These are phyloP conservation scores for Rhododendron ferrugineum DNA, from an alignment of 148 eudicot species.

Conservation along the genomic window DNA sequence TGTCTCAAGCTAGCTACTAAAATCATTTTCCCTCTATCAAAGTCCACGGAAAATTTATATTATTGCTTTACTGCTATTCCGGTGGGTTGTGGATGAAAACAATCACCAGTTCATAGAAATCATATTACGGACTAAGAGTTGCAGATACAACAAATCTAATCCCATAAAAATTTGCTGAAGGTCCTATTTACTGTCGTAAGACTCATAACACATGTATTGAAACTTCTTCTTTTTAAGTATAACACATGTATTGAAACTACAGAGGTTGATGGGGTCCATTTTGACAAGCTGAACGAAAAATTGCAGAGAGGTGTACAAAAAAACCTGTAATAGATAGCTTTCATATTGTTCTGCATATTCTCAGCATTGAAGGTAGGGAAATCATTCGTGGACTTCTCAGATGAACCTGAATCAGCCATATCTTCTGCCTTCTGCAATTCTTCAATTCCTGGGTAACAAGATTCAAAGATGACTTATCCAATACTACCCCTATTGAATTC, in stretches of 20 bases:
- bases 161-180: background rate
- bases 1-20: background rate
- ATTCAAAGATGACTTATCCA: background rate
- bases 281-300: background rate
- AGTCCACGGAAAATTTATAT: background rate
- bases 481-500: background rate
- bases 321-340: slow-evolving; percentile 74
- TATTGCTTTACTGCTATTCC: background rate
- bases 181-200: background rate
- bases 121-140: background rate
- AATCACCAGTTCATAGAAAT: background rate
- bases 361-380: slow-evolving; percentile 70
- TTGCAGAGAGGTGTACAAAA: slow-evolving; percentile 5
- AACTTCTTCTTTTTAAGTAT: no score
- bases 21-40: background rate
- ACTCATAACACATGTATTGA: no score
- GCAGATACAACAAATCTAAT: background rate
- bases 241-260: background rate
- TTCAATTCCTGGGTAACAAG: background rate
- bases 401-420: slow-evolving; percentile 61
- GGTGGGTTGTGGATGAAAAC: background rate
- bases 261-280: background rate
- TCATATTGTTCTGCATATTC: slow-evolving; percentile 71
- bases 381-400: slow-evolving; percentile 41
- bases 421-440: slow-evolving; percentile 13